Conservation (phyloP, 1,284 basidiomycete species). For the Heterobasidion parviporum region DNA sequence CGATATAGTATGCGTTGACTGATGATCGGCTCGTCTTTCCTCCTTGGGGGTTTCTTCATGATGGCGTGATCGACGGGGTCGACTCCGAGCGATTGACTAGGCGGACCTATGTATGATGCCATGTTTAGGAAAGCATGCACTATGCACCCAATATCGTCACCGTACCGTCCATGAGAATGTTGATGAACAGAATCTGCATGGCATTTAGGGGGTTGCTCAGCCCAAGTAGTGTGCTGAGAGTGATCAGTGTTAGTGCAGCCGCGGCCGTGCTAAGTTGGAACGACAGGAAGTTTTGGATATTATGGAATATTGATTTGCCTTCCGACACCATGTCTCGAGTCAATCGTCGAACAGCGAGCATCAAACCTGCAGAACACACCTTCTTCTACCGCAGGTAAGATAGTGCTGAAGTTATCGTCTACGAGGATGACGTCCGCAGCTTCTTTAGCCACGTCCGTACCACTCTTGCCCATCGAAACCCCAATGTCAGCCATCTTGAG, state of each 20-base stretch:
- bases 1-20: constrained; percentile 66
- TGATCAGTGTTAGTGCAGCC: constrained; percentile 91
- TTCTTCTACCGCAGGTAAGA: constrained; percentile 92
- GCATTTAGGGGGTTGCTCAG: constrained; percentile 92
- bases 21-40: constrained; percentile 86
- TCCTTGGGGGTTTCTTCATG: constrained; percentile 84
- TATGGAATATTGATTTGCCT: constrained; percentile 97
- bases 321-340: neutral
- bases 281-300: constrained; percentile 95
- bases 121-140: neutral
- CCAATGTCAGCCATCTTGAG: constrained; percentile 98
- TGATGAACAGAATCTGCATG: constrained; percentile 99
- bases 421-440: constrained; percentile 96
- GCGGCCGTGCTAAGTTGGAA: constrained; percentile 98
- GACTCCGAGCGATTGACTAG: constrained; percentile 92
- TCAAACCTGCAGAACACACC: constrained; percentile 32
- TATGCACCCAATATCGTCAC: constrained; percentile 2
- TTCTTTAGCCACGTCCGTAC: constrained; percentile 97
- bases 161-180: constrained; percentile 96
- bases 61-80: constrained; percentile 91
- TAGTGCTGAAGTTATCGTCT: constrained; percentile 95
- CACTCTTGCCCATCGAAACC: constrained; percentile 93
- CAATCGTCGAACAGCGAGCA: too few species aligned
- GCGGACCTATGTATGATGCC: constrained; percentile 56
- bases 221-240: constrained; percentile 84